phyloP scores from a whole-genome alignment of 2,329 filamentous ascomycete species.

The Neonectria magnoliae region DNA sequence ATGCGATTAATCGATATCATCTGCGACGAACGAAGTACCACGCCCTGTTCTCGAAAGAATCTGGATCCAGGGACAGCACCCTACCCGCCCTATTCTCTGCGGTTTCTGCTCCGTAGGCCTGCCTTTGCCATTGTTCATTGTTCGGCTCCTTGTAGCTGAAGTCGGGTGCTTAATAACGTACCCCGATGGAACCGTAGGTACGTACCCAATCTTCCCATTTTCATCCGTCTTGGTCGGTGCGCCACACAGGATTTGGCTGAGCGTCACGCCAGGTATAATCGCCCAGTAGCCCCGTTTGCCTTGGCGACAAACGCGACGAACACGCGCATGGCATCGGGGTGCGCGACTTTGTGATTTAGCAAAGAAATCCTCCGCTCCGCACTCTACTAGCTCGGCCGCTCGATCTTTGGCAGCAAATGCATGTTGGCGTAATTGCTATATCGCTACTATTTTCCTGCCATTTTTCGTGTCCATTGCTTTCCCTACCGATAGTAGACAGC shows the following conservation, averaged over 20 bases:
- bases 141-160: too few species aligned
- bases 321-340: constrained; percentile 13
- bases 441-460: not conserved
- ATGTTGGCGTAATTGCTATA: not conserved
- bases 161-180: not conserved
- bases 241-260: constrained; percentile 15
- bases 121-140: not conserved
- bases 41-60: constrained; percentile 7
- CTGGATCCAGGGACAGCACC: not conserved
- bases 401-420: constrained; percentile 2
- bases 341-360: constrained; percentile 21
- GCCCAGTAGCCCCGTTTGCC: constrained; percentile 17
- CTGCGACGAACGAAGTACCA: constrained; percentile 10
- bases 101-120: constrained; percentile 5
- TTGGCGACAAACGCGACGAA: constrained; percentile 10
- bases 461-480: not conserved
- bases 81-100: constrained; percentile 13
- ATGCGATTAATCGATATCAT: constrained; percentile 23
- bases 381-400: not conserved
- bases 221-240: constrained; percentile 17
- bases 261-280: constrained; percentile 18
- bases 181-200: constrained; percentile 9
- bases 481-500: not conserved
- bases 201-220: constrained; percentile 11
- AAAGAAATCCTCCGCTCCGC: constrained; percentile 18